Evolutionary conservation across 345 rosid species (phyloP), one percentile per base, ranked within the genome.

Genomic region (Melaleuca alternifolia): DNA sequence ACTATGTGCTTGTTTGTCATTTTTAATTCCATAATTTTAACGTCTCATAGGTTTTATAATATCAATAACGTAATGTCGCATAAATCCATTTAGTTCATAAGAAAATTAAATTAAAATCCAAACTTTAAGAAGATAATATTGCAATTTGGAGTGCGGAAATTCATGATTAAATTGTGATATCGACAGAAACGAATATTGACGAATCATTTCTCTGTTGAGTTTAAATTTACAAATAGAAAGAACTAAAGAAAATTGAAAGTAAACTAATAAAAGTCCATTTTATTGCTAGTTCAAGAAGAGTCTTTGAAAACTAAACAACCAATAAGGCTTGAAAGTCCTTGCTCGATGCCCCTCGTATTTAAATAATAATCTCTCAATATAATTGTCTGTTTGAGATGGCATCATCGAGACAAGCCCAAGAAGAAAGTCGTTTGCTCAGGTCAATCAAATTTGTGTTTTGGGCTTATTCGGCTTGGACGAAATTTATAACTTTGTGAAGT

Each of bases 31-130:
- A 26, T 57, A 57, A 57, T 24, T 57, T 1, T 57, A 57, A 26
- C 26, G 7, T 26, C 65, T 57, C 65, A 21, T 57, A 30, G 65
- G 11, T 26, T 57, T 57, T 5, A 57, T 57, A 24, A 2, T 57
- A 0, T 57, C 26, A 26, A 7, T 57, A 28, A 59, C 26, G 2
- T n/a, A n/a, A 26, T 9, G 1, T 61, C 75, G 28, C 41, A 6
- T 61, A 61, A 28, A 14, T n/a, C 20, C 75, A 57, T 57, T 57
- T n/a, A 14, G n/a, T 59, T n/a, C 30, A n/a, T 33, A n/a, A 59
- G 30, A n/a, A 59, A n/a, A n/a, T n/a, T n/a, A 1, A n/a, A 0
- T 12, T n/a, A n/a, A 0, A 28, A 28, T 14, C 9, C 0, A 20
- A 61, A 61, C 18, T 21, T 53, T 18, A 18, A 53, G 56, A 53